Evolutionary conservation across 805 yeast genomes (phyloP).

Genomic region (Teunomyces kruisii): DNA sequence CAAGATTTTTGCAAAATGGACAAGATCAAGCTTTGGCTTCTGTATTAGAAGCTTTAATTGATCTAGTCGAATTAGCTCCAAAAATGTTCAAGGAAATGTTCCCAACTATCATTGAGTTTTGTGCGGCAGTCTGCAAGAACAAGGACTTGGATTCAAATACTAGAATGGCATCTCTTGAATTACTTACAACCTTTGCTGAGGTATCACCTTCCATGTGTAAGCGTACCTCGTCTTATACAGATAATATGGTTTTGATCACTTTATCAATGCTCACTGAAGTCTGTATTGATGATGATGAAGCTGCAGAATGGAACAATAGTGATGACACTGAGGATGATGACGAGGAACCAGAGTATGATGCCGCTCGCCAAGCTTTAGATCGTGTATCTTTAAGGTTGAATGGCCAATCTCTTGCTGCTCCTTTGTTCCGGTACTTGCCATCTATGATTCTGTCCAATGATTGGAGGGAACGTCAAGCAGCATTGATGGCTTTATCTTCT

Average conservation of each 20-base stretch:
- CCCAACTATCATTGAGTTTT: conserved; percentile 80
- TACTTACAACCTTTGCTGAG: conserved; percentile 87
- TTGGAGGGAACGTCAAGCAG: conserved; percentile 97
- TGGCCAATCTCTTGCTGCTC: conserved; percentile 80
- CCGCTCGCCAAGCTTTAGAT: conserved; percentile 93
- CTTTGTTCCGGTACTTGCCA: conserved; percentile 83
- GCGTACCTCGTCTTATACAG: conserved; percentile 67
- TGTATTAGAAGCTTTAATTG: conserved; percentile 87
- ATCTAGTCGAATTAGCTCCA: conserved; percentile 90
- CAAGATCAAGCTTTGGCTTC: conserved; percentile 80
- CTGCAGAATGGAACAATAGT: conserved; percentile 81
- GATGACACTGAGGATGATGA: conserved; percentile 74
- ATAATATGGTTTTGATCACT: conserved; percentile 68
- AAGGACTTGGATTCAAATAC: conserved; percentile 76
- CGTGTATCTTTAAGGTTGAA: conserved; percentile 81
- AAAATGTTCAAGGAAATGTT: conserved; percentile 92
- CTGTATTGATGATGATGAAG: conserved; percentile 83
- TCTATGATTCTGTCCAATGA: conserved; percentile 70
- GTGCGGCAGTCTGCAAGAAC: conserved; percentile 80
- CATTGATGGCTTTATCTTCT: conserved; percentile 92
- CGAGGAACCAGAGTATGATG: conserved; percentile 81
- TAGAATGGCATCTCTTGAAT: conserved; percentile 83
- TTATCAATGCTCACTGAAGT: conserved; percentile 90
- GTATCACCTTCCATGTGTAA: conserved; percentile 95
- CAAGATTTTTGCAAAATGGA: conserved; percentile 75